phyloP scores from a whole-genome alignment of 192 early-diverging fungal genomes.

The Coemansia pectinata region DNA sequence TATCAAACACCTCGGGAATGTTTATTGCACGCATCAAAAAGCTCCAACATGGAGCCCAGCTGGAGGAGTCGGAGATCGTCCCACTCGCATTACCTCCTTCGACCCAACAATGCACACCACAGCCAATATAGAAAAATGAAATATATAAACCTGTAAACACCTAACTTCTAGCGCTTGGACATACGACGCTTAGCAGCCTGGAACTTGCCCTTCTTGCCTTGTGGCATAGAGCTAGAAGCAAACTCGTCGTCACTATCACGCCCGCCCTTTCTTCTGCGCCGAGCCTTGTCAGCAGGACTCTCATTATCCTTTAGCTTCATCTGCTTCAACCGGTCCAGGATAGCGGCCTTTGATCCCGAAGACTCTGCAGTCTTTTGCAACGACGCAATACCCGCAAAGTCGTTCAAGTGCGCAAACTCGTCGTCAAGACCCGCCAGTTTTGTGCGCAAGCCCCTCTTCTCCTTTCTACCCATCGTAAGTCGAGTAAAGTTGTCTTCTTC shows the following conservation, averaged over 20 bases:
- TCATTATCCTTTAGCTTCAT: conserved; percentile 35
- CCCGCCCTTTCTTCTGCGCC: conserved; percentile 32
- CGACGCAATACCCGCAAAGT: conserved; percentile 52
- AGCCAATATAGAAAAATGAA: not conserved
- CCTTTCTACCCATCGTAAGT: conserved; percentile 69
- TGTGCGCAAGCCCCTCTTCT: conserved; percentile 65
- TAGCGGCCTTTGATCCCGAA: conserved; percentile 23
- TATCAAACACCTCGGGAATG: conserved; percentile 50
- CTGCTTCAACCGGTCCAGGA: conserved; percentile 41
- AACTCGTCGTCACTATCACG: conserved; percentile 23
- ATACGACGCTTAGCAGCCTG: conserved; percentile 30
- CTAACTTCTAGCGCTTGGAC: conserved; percentile 17
- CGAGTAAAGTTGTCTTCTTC: conserved; percentile 92
- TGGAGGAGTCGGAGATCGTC: not conserved
- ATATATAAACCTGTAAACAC: not conserved
- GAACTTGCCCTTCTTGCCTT: conserved; percentile 32
- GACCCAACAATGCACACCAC: not conserved
- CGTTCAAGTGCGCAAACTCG: conserved; percentile 75
- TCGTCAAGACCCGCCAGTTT: conserved; percentile 68
- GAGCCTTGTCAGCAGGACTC: conserved; percentile 43
- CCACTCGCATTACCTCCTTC: not conserved
- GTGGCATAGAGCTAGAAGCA: conserved; percentile 2
- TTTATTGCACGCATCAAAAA: conserved; percentile 83
- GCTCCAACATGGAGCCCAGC: conserved; percentile 7
- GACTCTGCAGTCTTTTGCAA: conserved; percentile 24